A percentile compares a stretch with the other conserved stretches of the same genome.
These are phyloP conservation scores for Cercospora sp. DNA, from an alignment of 2,329 filamentous ascomycete species.

Conservation along the genomic window DNA sequence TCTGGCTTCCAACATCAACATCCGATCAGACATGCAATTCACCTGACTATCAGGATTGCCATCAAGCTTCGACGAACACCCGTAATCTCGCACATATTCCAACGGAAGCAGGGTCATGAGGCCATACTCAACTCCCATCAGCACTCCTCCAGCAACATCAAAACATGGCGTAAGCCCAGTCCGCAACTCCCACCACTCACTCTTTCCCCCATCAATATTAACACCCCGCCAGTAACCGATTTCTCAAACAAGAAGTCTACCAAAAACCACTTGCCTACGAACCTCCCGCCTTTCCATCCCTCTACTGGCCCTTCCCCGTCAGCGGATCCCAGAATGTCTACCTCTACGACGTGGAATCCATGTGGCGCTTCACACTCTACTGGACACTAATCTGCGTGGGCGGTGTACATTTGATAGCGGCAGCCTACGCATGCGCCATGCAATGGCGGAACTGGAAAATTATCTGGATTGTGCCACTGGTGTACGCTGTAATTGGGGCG, in stretches of 20 bases:
- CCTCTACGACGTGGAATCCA: conserved; percentile 73
- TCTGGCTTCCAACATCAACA: neutral
- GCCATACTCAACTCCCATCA: neutral
- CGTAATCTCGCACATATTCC: neutral
- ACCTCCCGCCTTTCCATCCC: conserved; percentile 73
- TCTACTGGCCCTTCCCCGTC: conserved; percentile 71
- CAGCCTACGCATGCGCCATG: conserved; percentile 69
- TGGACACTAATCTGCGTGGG: conserved; percentile 84
- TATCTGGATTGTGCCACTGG: conserved; percentile 69
- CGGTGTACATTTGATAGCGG: conserved; percentile 71
- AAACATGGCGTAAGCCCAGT: conserved; percentile 14
- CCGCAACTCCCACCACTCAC: neutral
- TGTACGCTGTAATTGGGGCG: conserved; percentile 71
- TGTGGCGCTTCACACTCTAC: conserved; percentile 82
- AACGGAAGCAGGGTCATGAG: neutral
- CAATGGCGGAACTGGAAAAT: conserved; percentile 60
- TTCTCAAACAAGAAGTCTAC: conserved; percentile 48
- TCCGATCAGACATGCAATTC: neutral
- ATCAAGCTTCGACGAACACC: neutral
- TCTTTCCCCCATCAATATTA: neutral
- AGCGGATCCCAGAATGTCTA: conserved; percentile 58
- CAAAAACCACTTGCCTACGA: conserved; percentile 60
- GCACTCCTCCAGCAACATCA: neutral
- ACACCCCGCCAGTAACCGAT: conserved; percentile 36
- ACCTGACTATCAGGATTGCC: neutral